A percentile compares a stretch with the other conserved stretches of the same genome.
These are phyloP conservation scores for Nemania sp. DNA, from an alignment of 2,329 filamentous ascomycete species.

Conservation along the genomic window DNA sequence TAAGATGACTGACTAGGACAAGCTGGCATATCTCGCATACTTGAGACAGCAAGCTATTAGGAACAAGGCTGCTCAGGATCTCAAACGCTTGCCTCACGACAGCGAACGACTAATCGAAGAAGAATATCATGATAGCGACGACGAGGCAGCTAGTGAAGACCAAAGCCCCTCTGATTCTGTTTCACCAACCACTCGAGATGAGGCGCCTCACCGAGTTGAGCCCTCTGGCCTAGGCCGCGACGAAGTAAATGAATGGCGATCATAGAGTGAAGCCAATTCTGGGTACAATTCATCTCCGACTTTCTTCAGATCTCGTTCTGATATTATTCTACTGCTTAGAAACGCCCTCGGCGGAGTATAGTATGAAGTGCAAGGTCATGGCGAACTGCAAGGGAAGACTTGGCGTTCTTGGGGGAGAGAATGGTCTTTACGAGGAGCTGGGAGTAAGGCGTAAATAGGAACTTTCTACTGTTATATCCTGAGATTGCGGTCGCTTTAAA, in stretches of 20 bases:
- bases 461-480: neutral
- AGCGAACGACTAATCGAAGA: constrained; percentile 41
- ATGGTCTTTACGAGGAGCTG: neutral
- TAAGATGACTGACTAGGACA: constrained; percentile 42
- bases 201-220: constrained; percentile 30
- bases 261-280: constrained; percentile 1
- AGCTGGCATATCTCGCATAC: constrained; percentile 48
- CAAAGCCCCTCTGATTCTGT: constrained; percentile 10
- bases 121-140: constrained; percentile 36
- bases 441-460: neutral
- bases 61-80: constrained; percentile 16
- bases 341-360: neutral
- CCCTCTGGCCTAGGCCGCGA: constrained; percentile 34
- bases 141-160: constrained; percentile 21
- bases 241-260: constrained; percentile 39
- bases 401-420: neutral
- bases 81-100: constrained; percentile 30
- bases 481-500: neutral
- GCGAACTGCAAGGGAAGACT: neutral
- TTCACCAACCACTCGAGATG: constrained; percentile 34
- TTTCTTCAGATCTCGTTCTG: neutral
- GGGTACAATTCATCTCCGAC: neutral
- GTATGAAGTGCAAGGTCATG: too few relatives aligned
- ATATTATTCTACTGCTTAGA: neutral
- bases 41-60: constrained; percentile 35